Evolutionary conservation across 768 basidiomycete genomes (phyloP), one percentile per base, ranked within the genome.

Genomic region (Dioszegia hungarica): DNA sequence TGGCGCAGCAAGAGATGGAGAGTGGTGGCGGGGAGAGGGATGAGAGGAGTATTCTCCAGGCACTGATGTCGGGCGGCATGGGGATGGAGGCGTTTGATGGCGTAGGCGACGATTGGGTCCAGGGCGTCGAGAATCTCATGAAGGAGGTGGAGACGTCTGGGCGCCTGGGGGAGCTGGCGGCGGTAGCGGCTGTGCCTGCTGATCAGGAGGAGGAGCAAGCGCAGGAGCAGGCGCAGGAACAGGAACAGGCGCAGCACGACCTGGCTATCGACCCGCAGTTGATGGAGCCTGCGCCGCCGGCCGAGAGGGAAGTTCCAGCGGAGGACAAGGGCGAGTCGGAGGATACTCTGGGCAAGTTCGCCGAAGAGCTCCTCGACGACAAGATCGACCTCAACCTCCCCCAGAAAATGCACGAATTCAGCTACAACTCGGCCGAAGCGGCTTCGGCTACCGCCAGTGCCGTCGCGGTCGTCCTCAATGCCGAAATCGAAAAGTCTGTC

Each of bases 141-240:
- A 62, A 63, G 33, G 63, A 70, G 25, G 54, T 62, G 15, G 68
- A 67, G 19, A 25, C 56, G 2, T 56, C 46, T 17, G 66, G 69
- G n/a, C 47, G 69, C n/a, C 39, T 71, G 20, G 69, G 62, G 2
- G 69, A 71, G 28, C 41, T 71, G 22, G 69, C 69, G 17, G 66
- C 63, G 2, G 66, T 68, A 3, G 69, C 69, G 40, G 45, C 69
- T 19, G 68, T 60, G 14, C 53, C 48, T 20, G 41, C 19, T 15
- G 59, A 59, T 9, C 11, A 10, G 12, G 52, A 41, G n/a, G 40
- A 39, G 17, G 48, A 33, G 38, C 46, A 46, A 15, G 31, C 50
- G 11, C 10, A n/a, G 29, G 22, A 12, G 8, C 20, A 37, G 3
- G 25, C 22, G n/a, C 15, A 33, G 31, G 4, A 17, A 17, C 17